Evolutionary conservation across 2,329 filamentous ascomycete species (phyloP).

Genomic region (Nigrograna mackinnonii): DNA sequence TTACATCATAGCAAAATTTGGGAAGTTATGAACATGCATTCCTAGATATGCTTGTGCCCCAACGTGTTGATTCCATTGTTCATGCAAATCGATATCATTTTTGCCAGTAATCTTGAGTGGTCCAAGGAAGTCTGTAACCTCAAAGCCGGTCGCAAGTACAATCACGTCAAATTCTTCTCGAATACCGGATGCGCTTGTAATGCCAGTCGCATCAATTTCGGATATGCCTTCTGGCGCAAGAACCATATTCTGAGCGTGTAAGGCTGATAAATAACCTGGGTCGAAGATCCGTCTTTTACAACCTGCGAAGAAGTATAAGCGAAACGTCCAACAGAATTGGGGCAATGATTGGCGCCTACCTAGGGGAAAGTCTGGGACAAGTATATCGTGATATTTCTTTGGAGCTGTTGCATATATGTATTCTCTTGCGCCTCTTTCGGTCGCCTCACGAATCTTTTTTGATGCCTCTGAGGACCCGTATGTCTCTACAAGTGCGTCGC

Average conservation of each 20-base stretch:
- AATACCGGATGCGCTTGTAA: slow-evolving; percentile 15
- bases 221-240: slow-evolving; percentile 23
- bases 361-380: slow-evolving; percentile 32
- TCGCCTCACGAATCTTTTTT: background rate
- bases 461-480: slow-evolving; percentile 6
- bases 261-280: slow-evolving; percentile 25
- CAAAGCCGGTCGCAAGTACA: slow-evolving; percentile 40
- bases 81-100: slow-evolving; percentile 13
- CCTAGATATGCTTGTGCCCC: slow-evolving; percentile 24
- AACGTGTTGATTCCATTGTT: slow-evolving; percentile 19
- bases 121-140: slow-evolving; percentile 38
- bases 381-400: slow-evolving; percentile 26
- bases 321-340: background rate
- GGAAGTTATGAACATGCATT: slow-evolving; percentile 20
- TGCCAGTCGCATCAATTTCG: slow-evolving; percentile 18
- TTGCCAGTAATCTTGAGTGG: slow-evolving; percentile 37
- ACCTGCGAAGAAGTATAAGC: slow-evolving; percentile 5
- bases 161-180: slow-evolving; percentile 33
- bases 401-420: slow-evolving; percentile 24
- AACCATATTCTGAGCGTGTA: slow-evolving; percentile 19
- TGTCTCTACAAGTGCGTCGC: slow-evolving; percentile 14
- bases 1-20: slow-evolving; percentile 25
- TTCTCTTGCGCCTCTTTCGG: slow-evolving; percentile 15
- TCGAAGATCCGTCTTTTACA: slow-evolving; percentile 22
- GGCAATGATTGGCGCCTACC: background rate